phyloP scores from a whole-genome alignment of 495 filamentous ascomycete genomes.

The Rostrohypoxylon terebratum region DNA sequence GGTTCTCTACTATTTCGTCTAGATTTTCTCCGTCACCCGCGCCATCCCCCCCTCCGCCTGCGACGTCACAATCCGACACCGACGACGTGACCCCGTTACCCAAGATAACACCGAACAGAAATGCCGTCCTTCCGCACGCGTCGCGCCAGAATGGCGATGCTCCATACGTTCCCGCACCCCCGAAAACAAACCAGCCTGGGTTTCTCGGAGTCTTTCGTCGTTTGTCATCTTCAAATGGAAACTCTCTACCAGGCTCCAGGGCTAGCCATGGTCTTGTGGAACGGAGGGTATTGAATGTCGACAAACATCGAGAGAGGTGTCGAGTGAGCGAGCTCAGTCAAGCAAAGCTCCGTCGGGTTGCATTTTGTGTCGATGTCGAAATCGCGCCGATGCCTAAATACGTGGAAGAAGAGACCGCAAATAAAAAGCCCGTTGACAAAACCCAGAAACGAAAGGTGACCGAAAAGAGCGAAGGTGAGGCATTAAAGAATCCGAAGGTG shows the following conservation, averaged over 20 bases:
- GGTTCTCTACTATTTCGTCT: conserved; percentile 91
- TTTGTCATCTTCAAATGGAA: conserved; percentile 75
- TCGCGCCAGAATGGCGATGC: conserved; percentile 63
- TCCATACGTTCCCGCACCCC: conserved; percentile 75
- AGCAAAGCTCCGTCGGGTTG: conserved; percentile 83
- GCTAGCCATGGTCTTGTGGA: conserved; percentile 72
- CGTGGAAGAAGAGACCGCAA: conserved; percentile 56
- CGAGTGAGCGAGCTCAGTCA: conserved; percentile 81
- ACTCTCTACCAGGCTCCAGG: conserved; percentile 52
- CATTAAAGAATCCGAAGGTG: conserved; percentile 71
- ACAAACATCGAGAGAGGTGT: conserved; percentile 81
- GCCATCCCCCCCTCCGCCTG: conserved; percentile 58
- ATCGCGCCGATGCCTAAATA: conserved; percentile 77
- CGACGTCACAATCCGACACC: conserved; percentile 58
- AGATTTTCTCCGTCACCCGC: conserved; percentile 83
- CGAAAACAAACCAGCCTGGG: conserved; percentile 71
- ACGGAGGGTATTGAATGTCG: conserved; percentile 85
- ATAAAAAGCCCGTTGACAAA: conserved; percentile 60
- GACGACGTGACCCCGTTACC: conserved; percentile 68
- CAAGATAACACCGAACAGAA: conserved; percentile 62
- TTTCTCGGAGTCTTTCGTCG: conserved; percentile 86
- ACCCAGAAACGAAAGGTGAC: conserved; percentile 73
- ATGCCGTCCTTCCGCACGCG: conserved; percentile 65
- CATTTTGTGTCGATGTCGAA: conserved; percentile 97
- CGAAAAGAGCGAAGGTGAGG: conserved; percentile 75